Evolutionary conservation across 129 eudicot genomes (phyloP).

Genomic region (Flaveria trinervia): DNA sequence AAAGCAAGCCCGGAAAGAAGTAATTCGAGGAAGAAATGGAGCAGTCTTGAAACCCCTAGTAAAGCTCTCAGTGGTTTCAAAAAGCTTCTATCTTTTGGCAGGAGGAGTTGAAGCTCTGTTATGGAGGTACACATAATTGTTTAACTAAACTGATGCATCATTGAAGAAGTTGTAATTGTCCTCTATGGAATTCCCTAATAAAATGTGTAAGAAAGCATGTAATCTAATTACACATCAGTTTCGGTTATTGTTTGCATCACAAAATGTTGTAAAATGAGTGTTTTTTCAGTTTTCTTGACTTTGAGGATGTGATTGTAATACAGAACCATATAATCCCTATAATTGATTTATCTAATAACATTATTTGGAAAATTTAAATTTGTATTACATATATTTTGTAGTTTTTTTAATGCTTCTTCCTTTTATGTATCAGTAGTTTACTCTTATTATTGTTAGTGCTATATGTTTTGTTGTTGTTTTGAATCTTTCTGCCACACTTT

Average conservation of each 20-base stretch:
- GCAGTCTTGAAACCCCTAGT: constrained; percentile 45
- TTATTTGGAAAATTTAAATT: not conserved
- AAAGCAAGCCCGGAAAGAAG: constrained; percentile 38
- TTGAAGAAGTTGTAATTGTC: not conserved
- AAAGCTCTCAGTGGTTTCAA: constrained; percentile 61
- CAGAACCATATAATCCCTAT: not conserved
- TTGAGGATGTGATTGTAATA: not conserved
- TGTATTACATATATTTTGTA: too few relatives aligned
- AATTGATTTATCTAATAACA: not conserved
- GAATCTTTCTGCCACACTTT: too few relatives aligned
- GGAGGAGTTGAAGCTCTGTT: constrained; percentile 36
- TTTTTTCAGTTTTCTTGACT: not conserved
- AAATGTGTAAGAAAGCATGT: not conserved
- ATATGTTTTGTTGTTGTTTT: too few relatives aligned
- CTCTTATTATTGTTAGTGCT: too few relatives aligned
- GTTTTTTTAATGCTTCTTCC: too few relatives aligned
- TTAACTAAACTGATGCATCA: not conserved
- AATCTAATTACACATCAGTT: not conserved
- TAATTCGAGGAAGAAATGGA: constrained; percentile 70
- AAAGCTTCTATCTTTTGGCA: constrained; percentile 76
- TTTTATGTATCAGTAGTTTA: too few relatives aligned
- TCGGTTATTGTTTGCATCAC: not conserved
- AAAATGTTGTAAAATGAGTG: not conserved
- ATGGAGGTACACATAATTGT: not conserved
- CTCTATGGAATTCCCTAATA: not conserved